These are phyloP conservation scores for Pseudopyrenochaeta lycopersici DNA, from an alignment of 2,329 filamentous ascomycete species.

Conservation along the genomic window DNA sequence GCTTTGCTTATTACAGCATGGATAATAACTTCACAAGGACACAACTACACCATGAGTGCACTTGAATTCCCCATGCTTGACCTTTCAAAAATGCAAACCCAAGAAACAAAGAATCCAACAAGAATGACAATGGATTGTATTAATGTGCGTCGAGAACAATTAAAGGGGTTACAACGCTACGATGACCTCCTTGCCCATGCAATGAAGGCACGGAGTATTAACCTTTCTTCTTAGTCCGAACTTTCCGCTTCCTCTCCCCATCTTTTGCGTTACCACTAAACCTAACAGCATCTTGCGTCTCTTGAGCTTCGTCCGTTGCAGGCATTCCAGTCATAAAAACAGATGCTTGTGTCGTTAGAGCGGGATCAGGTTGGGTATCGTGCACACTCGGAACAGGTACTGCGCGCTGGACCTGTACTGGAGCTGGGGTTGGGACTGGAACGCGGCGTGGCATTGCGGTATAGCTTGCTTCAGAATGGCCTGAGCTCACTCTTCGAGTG, in stretches of 20 bases:
- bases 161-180: too few species aligned
- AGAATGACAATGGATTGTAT: slow-evolving; percentile 11
- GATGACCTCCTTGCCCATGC: too few species aligned
- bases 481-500: slow-evolving; percentile 37
- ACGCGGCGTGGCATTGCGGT: slow-evolving; percentile 46
- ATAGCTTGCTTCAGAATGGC: slow-evolving; percentile 32
- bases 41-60: not conserved
- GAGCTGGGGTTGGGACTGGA: slow-evolving; percentile 35
- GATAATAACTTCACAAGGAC: not conserved
- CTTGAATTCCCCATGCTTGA: too few species aligned
- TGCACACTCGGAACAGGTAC: slow-evolving; percentile 19
- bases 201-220: slow-evolving; percentile 7
- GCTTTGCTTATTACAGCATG: not conserved
- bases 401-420: slow-evolving; percentile 19
- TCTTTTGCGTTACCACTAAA: slow-evolving; percentile 29
- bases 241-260: slow-evolving; percentile 36
- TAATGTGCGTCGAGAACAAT: slow-evolving; percentile 4
- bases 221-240: slow-evolving; percentile 31
- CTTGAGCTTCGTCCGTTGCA: not conserved
- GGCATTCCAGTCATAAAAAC: slow-evolving; percentile 15
- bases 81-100: not conserved
- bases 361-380: slow-evolving; percentile 34
- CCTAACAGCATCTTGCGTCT: slow-evolving; percentile 19
- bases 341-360: slow-evolving; percentile 15
- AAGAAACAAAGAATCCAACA: slow-evolving; percentile 1